phyloP scores from a whole-genome alignment of 768 basidiomycete genomes.

The Trametes cubensis region DNA sequence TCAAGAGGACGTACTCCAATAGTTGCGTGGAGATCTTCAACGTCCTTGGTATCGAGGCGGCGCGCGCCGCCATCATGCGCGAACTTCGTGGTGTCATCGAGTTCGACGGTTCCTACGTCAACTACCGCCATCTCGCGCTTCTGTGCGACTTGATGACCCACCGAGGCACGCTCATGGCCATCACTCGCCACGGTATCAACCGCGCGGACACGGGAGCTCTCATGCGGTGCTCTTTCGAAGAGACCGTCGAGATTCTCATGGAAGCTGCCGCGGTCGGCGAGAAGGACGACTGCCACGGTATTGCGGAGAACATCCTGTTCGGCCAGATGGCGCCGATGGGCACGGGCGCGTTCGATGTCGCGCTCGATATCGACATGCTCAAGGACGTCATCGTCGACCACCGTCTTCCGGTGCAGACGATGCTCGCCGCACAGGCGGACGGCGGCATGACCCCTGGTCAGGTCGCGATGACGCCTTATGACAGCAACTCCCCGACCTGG shows the following conservation, averaged over 20 bases:
- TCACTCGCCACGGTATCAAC: slow-evolving; percentile 99
- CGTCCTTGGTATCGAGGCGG: slow-evolving; percentile 96
- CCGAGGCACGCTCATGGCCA: slow-evolving; percentile 92
- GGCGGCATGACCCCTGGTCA: slow-evolving; percentile 91
- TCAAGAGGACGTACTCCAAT: slow-evolving; percentile 92
- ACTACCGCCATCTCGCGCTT: slow-evolving; percentile 95
- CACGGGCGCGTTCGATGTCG: slow-evolving; percentile 94
- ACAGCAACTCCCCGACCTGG: slow-evolving; percentile 87
- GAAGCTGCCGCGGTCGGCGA: slow-evolving; percentile 98
- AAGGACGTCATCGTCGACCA: slow-evolving; percentile 99
- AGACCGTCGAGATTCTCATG: slow-evolving; percentile 98
- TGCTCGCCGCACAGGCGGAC: slow-evolving; percentile 77
- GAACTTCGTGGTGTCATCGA: slow-evolving; percentile 96
- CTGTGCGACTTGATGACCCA: slow-evolving; percentile 99
- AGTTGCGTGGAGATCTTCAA: slow-evolving; percentile 94
- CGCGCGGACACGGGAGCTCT: slow-evolving; percentile 98
- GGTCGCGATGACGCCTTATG: slow-evolving; percentile 96
- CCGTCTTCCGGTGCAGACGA: slow-evolving; percentile 77
- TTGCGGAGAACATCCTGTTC: slow-evolving; percentile 99
- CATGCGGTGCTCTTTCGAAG: slow-evolving; percentile 99
- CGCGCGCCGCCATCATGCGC: slow-evolving; percentile 90
- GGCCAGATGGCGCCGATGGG: slow-evolving; percentile 99
- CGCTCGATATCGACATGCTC: slow-evolving; percentile 96
- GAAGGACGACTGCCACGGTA: slow-evolving; percentile 96
- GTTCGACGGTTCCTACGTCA: slow-evolving; percentile 99